phyloP scores from a whole-genome alignment of 306 rosid species.

The Lablab purpureus region DNA sequence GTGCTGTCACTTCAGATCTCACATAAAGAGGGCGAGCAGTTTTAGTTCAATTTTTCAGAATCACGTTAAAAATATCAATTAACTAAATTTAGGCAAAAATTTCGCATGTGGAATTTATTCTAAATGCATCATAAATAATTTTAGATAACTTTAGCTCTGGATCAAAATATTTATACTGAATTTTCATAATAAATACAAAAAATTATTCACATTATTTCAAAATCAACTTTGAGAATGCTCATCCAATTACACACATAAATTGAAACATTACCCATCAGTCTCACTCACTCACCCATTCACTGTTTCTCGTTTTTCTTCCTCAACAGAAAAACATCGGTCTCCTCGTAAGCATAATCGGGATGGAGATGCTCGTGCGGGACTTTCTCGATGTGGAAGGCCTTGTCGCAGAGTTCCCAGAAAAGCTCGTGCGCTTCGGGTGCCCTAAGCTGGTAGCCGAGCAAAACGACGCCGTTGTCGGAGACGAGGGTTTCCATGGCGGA shows the following conservation, averaged over 20 bases:
- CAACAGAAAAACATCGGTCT: slow-evolving; percentile 70
- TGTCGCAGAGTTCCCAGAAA: slow-evolving; percentile 74
- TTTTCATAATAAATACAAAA: too few relatives aligned
- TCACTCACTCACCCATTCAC: not conserved
- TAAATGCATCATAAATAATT: too few relatives aligned
- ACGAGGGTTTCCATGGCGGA: slow-evolving; percentile 72
- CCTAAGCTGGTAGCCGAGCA: slow-evolving; percentile 85
- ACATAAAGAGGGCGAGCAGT: not conserved
- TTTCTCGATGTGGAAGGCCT: slow-evolving; percentile 57
- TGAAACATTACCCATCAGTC: not conserved
- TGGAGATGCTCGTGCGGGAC: slow-evolving; percentile 78
- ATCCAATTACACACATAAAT: not conserved
- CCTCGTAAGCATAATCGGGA: slow-evolving; percentile 81
- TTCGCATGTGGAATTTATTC: too few relatives aligned
- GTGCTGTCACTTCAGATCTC: not conserved
- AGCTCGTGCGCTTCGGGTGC: slow-evolving; percentile 73
- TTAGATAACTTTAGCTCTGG: not conserved
- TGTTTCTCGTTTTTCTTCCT: slow-evolving; percentile 69
- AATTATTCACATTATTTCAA: too few relatives aligned
- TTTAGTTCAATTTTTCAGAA: not conserved
- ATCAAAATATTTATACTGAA: not conserved
- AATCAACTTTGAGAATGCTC: too few relatives aligned
- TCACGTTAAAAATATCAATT: not conserved
- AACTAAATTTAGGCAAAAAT: not conserved
- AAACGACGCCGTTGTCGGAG: slow-evolving; percentile 66